These are phyloP conservation scores for Proliferodiscus dingleyae DNA, from an alignment of 2,329 filamentous ascomycete species.

Conservation along the genomic window DNA sequence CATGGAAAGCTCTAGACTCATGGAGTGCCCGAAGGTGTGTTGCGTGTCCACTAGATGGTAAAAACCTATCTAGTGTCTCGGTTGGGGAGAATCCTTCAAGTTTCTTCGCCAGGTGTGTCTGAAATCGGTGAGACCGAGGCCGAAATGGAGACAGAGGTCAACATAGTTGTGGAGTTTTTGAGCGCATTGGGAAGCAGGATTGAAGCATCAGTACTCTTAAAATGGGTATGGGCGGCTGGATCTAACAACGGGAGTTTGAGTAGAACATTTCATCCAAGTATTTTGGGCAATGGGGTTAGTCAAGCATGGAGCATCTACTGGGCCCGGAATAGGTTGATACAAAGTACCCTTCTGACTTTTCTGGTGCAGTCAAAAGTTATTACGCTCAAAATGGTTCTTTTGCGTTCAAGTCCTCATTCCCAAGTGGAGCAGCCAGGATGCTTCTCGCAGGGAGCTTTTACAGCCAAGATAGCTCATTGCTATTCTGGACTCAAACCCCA, in stretches of 20 bases:
- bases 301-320: conserved; percentile 1
- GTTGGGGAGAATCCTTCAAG: neutral
- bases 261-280: conserved; percentile 1
- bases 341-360: neutral
- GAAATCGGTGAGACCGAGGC: neutral
- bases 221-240: conserved; percentile 4
- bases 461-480: neutral
- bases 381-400: neutral
- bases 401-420: neutral
- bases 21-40: neutral
- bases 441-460: no score
- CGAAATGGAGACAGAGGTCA: conserved; percentile 1
- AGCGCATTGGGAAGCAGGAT: conserved; percentile 15
- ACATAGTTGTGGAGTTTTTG: conserved; percentile 17
- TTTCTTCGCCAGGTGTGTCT: neutral
- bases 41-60: neutral
- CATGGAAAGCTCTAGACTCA: conserved; percentile 25
- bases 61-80: neutral
- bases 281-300: conserved; percentile 3
- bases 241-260: conserved; percentile 9
- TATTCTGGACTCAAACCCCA: neutral
- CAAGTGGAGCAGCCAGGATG: neutral
- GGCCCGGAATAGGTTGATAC: conserved; percentile 10
- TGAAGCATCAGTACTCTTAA: conserved; percentile 10
- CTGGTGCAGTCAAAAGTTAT: neutral